Conservation (phyloP, 2,329 filamentous ascomycete species). For the Aureobasidium subglaciale region DNA sequence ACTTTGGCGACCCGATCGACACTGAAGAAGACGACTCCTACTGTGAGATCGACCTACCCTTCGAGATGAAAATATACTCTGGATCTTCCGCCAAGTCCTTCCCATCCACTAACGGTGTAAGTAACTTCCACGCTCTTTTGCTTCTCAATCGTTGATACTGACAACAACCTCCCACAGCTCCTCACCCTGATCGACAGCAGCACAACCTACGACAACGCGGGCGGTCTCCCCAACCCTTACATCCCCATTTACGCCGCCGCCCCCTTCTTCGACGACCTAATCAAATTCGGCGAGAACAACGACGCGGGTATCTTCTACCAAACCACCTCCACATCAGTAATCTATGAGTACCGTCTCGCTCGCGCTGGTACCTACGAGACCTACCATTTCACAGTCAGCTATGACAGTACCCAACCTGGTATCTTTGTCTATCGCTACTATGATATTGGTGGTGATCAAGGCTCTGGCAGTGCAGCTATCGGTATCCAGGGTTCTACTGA, state of each 20-base stretch:
- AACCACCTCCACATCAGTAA: slow-evolving; percentile 22
- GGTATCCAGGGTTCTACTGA: slow-evolving; percentile 17
- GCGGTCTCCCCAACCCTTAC: slow-evolving; percentile 20
- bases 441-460: slow-evolving; percentile 19
- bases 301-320: slow-evolving; percentile 30
- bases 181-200: slow-evolving; percentile 25
- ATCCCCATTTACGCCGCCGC: slow-evolving; percentile 25
- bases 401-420: slow-evolving; percentile 24
- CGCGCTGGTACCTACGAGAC: slow-evolving; percentile 18
- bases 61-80: slow-evolving; percentile 24
- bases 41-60: slow-evolving; percentile 27
- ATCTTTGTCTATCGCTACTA: slow-evolving; percentile 26
- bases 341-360: slow-evolving; percentile 27
- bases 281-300: slow-evolving; percentile 19
- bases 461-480: slow-evolving; percentile 12
- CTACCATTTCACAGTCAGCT: slow-evolving; percentile 28
- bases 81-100: slow-evolving; percentile 19
- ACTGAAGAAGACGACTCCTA: slow-evolving; percentile 29
- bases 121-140: not conserved
- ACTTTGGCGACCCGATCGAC: slow-evolving; percentile 25
- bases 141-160: not conserved
- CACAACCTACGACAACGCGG: slow-evolving; percentile 22
- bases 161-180: slow-evolving; percentile 13
- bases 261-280: slow-evolving; percentile 30
- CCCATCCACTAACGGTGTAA: slow-evolving; percentile 26